Evolutionary conservation across 2,329 filamentous ascomycete genomes (phyloP).

Genomic region (Calonectria hongkongensis): DNA sequence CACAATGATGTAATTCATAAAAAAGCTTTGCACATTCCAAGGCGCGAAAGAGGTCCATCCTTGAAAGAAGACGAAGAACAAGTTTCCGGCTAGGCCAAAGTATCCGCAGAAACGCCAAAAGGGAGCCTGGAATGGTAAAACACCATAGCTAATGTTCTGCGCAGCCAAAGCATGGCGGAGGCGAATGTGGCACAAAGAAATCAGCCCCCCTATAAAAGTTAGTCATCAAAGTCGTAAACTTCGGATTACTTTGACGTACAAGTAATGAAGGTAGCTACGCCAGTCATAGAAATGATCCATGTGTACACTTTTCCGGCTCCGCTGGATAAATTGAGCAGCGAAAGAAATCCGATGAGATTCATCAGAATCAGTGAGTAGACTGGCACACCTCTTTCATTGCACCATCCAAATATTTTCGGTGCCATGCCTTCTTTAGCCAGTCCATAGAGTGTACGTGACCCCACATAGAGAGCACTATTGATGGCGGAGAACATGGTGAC

Average conservation of each 20-base stretch:
- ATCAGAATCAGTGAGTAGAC: slow-evolving; percentile 42
- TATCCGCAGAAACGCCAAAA: slow-evolving; percentile 27
- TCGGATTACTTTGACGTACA: background rate
- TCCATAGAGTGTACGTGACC: slow-evolving; percentile 72
- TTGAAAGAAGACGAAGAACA: slow-evolving; percentile 29
- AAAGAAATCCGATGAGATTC: slow-evolving; percentile 44
- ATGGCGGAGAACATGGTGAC: slow-evolving; percentile 70
- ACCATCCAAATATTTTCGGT: slow-evolving; percentile 70
- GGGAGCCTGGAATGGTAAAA: slow-evolving; percentile 35
- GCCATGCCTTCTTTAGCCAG: slow-evolving; percentile 73
- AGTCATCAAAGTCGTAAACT: background rate
- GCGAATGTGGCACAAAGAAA: slow-evolving; percentile 37
- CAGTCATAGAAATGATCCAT: slow-evolving; percentile 34
- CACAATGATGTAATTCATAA: slow-evolving; percentile 28
- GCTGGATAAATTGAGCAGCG: slow-evolving; percentile 42
- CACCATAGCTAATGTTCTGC: slow-evolving; percentile 35
- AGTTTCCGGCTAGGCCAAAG: slow-evolving; percentile 11
- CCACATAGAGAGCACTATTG: slow-evolving; percentile 74
- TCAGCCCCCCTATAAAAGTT: slow-evolving; percentile 21
- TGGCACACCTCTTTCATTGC: slow-evolving; percentile 66
- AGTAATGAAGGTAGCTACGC: slow-evolving; percentile 31
- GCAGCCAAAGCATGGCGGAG: slow-evolving; percentile 30
- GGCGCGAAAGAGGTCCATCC: slow-evolving; percentile 25
- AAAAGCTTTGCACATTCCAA: slow-evolving; percentile 19
- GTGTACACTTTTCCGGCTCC: slow-evolving; percentile 30